A percentile compares a stretch with the other conserved stretches of the same genome.
Evolutionary conservation across 352 stramenopile species (phyloP).

Genomic region (Phytopythium mirpurense): DNA sequence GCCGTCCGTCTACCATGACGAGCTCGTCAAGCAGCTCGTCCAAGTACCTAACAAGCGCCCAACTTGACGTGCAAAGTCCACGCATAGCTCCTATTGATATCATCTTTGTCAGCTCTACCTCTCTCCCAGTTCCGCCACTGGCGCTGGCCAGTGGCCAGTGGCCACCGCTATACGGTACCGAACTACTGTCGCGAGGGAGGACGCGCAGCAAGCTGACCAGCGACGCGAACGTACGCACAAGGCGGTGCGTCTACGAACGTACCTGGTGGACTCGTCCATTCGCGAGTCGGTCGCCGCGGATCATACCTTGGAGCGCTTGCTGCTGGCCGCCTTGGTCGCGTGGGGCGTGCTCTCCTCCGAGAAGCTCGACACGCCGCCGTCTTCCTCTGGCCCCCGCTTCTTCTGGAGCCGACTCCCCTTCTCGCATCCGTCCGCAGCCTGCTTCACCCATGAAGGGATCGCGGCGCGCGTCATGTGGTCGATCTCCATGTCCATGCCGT

Average conservation of each 20-base stretch:
- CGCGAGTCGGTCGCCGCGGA: background rate
- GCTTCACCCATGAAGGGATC: slow-evolving; percentile 61
- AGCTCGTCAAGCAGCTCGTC: too few species aligned
- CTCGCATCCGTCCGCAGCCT: slow-evolving; percentile 25
- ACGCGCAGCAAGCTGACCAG: too few species aligned
- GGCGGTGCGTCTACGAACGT: background rate
- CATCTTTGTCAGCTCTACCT: too few species aligned
- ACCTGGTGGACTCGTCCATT: slow-evolving; percentile 1
- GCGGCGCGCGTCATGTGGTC: slow-evolving; percentile 51
- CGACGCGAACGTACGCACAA: too few species aligned
- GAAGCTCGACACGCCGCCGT: slow-evolving; percentile 17
- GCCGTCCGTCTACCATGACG: too few species aligned
- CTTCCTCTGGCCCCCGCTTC: slow-evolving; percentile 11
- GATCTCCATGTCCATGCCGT: slow-evolving; percentile 80
- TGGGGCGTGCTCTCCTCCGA: slow-evolving; percentile 28
- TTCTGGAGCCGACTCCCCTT: slow-evolving; percentile 24
- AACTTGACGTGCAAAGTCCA: too few species aligned
- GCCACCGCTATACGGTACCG: too few species aligned
- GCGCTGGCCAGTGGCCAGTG: too few species aligned
- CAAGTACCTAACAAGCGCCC: too few species aligned
- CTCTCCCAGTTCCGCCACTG: too few species aligned
- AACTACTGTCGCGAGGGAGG: too few species aligned
- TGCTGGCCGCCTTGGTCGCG: slow-evolving; percentile 7
- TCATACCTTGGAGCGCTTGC: slow-evolving; percentile 11
- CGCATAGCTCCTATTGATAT: background rate